phyloP scores from a whole-genome alignment of 164 flowering plant species.

The Magnolia sinica region DNA sequence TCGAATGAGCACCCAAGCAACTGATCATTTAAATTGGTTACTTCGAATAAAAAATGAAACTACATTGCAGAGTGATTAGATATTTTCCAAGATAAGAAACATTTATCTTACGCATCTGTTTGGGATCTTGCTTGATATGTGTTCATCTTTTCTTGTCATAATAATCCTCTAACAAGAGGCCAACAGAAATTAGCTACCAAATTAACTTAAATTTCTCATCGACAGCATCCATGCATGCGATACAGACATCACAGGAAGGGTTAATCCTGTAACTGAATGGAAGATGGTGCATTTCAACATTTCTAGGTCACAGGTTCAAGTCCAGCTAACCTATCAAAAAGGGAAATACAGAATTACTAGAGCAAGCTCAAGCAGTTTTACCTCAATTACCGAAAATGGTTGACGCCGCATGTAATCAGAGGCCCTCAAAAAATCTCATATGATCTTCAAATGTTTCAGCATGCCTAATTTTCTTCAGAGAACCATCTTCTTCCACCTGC shows the following conservation, averaged over 20 bases:
- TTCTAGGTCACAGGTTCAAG: neutral
- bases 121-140: no score
- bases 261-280: neutral
- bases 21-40: no score
- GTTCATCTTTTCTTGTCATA: no score
- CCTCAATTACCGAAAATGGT: neutral
- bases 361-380: no score
- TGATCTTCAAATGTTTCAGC: slow-evolving; percentile 95
- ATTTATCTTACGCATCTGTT: no score
- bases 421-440: slow-evolving; percentile 70
- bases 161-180: neutral
- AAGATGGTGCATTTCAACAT: neutral
- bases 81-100: no score
- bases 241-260: neutral
- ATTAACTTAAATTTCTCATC: neutral
- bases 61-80: no score
- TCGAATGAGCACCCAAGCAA: no score
- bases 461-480: slow-evolving; percentile 75
- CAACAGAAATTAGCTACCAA: neutral
- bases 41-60: no score
- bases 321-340: no score
- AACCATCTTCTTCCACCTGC: slow-evolving; percentile 90
- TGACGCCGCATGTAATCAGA: slow-evolving; percentile 22
- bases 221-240: neutral
- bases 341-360: no score